Conservation (phyloP, 805 yeast species). For the Scheffersomyces ergatensis region DNA sequence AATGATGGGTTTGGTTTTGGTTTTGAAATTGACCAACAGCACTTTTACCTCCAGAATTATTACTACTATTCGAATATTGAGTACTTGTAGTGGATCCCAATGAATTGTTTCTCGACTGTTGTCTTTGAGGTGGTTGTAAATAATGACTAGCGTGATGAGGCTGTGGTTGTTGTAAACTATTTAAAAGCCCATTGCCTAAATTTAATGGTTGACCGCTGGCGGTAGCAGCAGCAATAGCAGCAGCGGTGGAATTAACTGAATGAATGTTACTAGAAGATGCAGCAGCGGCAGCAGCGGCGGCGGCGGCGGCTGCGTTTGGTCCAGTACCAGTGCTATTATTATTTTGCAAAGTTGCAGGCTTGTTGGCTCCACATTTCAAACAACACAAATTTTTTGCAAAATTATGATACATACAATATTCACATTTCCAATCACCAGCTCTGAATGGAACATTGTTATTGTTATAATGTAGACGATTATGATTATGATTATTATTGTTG, state of each 20-base stretch:
- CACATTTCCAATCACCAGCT: slow-evolving; percentile 98
- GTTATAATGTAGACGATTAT: slow-evolving; percentile 14
- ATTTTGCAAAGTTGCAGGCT: slow-evolving; percentile 23
- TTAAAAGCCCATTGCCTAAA: slow-evolving; percentile 24
- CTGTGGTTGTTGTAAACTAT: slow-evolving; percentile 34
- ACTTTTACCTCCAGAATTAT: not conserved
- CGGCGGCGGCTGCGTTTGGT: slow-evolving; percentile 31
- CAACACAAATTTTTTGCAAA: slow-evolving; percentile 89
- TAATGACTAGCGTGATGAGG: slow-evolving; percentile 15
- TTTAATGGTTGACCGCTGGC: slow-evolving; percentile 46
- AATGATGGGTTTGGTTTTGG: slow-evolving; percentile 5
- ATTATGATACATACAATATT: slow-evolving; percentile 81
- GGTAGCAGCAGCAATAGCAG: slow-evolving; percentile 47
- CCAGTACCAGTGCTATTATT: slow-evolving; percentile 4
- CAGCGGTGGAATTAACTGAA: slow-evolving; percentile 41
- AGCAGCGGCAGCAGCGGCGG: slow-evolving; percentile 46
- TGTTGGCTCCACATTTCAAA: slow-evolving; percentile 82
- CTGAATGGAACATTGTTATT: slow-evolving; percentile 78
- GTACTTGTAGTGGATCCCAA: slow-evolving; percentile 1
- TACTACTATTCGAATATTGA: slow-evolving; percentile 3
- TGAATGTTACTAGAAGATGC: slow-evolving; percentile 36
- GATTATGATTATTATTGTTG: slow-evolving; percentile 10
- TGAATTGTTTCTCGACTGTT: slow-evolving; percentile 4
- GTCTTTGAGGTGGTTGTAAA: slow-evolving; percentile 12
- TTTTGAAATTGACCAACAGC: not conserved